Evolutionary conservation across 2,329 filamentous ascomycete species (phyloP), one percentile per base, ranked within the genome.

Genomic region (Apiospora aurea): DNA sequence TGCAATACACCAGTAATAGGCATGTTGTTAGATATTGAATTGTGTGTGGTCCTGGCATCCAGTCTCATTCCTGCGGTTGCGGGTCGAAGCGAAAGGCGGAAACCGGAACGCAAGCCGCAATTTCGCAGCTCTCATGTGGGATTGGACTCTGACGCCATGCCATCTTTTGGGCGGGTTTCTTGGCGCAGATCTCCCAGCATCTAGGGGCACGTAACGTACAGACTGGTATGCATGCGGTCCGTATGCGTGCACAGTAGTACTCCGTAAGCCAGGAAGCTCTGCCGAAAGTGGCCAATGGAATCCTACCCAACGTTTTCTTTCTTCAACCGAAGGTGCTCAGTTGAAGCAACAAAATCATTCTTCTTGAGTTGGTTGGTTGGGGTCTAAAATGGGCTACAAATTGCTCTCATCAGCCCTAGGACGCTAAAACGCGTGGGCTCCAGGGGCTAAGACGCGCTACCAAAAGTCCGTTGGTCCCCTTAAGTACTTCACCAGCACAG

Each of bases 351-450:
- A 53, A 16, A 16, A 26, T 4, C 4, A 4, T 29, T 53, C 6
- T 16, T 13, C 14, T 26, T 53, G 13, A 11, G 11, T 16, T 53
- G 24, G n/a, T n/a, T n/a, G n/a, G n/a, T n/a, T n/a, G n/a, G n/a
- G 51, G 26, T 34, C 34, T 64, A 64, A 10, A 41, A 41, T n/a
- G 41, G 57, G 34, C 8, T 7, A 24, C 57, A 64, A 64, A 64
- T 64, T 64, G 57, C 57, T 64, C n/a, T 41, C 29, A 64, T 41
- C 57, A 64, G 57, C 57, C 57, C 57, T 64, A 64, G 57, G 57
- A 64, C 57, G 34, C 57, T 64, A 64, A 64, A 64, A 41, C 34
- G 34, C 6, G 53, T 38, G 1, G 53, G 53, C 53, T 21, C 26
- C 29, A 11, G 29, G 53, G 53, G 29, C 29, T 61, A 57, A 18